Evolutionary conservation across 768 basidiomycete genomes (phyloP).

Genomic region (Tylopilus felleus): DNA sequence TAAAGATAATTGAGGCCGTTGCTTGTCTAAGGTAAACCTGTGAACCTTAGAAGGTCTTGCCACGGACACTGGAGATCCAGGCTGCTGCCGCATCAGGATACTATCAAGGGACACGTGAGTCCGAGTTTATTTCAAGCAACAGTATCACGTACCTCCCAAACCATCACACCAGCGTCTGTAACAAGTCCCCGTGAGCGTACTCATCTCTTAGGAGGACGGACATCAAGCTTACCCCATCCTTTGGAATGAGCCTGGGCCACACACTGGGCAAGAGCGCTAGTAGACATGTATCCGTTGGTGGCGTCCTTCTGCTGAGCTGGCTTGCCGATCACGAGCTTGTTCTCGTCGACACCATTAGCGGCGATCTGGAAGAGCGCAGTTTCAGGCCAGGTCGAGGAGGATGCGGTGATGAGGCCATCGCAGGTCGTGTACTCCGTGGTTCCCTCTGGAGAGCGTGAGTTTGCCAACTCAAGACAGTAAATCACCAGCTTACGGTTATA

Average conservation of each 20-base stretch:
- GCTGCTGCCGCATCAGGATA: conserved; percentile 36
- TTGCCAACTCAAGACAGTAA: conserved; percentile 25
- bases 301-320: conserved; percentile 32
- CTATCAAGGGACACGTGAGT: conserved; percentile 12
- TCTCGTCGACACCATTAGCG: conserved; percentile 38
- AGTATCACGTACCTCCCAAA: conserved; percentile 36
- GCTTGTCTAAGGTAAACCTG: too few relatives aligned
- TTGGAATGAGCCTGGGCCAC: conserved; percentile 52
- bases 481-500: conserved; percentile 21
- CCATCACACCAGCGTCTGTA: conserved; percentile 37
- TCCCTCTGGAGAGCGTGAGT: conserved; percentile 36
- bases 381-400: conserved; percentile 56
- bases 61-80: conserved; percentile 32
- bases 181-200: too few relatives aligned
- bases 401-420: conserved; percentile 49
- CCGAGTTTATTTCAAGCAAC: neutral
- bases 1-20: too few relatives aligned
- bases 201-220: too few relatives aligned
- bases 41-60: neutral
- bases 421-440: conserved; percentile 60
- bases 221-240: conserved; percentile 61
- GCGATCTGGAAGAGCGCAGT: conserved; percentile 51
- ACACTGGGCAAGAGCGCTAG: conserved; percentile 56
- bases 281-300: conserved; percentile 50
- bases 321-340: conserved; percentile 56